A percentile compares a stretch with the other conserved stretches of the same genome.
Conservation (phyloP, 768 basidiomycete genomes). For the Termitomyces sp. region DNA sequence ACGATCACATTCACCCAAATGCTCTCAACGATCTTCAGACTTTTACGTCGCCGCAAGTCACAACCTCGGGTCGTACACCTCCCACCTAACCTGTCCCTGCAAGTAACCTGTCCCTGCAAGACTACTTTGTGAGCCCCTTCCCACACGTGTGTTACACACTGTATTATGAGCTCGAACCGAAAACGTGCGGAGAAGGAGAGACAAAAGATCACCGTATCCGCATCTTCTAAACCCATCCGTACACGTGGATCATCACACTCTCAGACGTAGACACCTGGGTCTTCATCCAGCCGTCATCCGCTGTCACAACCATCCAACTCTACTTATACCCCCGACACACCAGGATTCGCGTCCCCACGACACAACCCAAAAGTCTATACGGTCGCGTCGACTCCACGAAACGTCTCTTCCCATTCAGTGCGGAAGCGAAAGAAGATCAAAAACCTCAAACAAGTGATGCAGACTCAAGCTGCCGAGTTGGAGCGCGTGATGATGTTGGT, state of each 20-base stretch:
- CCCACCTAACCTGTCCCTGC: too few species aligned
- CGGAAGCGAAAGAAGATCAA: conserved; percentile 6
- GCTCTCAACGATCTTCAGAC: conserved; percentile 28
- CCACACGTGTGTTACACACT: conserved; percentile 37
- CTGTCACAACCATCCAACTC: conserved; percentile 24
- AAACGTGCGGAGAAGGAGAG: conserved; percentile 11
- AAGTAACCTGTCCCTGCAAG: conserved; percentile 32
- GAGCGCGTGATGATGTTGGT: not conserved
- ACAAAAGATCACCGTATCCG: not conserved
- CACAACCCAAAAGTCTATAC: not conserved
- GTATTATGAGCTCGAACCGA: conserved; percentile 29
- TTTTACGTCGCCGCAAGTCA: conserved; percentile 16
- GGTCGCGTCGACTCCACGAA: not conserved
- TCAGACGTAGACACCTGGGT: conserved; percentile 7
- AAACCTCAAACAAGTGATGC: not conserved
- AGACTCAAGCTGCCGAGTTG: not conserved
- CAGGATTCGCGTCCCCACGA: not conserved
- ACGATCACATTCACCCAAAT: conserved; percentile 18
- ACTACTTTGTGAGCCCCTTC: conserved; percentile 34
- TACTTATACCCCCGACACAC: conserved; percentile 12
- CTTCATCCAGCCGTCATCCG: conserved; percentile 14
- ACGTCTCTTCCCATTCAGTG: not conserved
- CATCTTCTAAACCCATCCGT: conserved; percentile 11
- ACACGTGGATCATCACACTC: conserved; percentile 6
- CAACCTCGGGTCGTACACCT: conserved; percentile 10